Percentiles rank a stretch among this genome's conserved stretches.
phyloP scores from a whole-genome alignment of 495 filamentous ascomycete genomes.

The Podospora anserina region DNA sequence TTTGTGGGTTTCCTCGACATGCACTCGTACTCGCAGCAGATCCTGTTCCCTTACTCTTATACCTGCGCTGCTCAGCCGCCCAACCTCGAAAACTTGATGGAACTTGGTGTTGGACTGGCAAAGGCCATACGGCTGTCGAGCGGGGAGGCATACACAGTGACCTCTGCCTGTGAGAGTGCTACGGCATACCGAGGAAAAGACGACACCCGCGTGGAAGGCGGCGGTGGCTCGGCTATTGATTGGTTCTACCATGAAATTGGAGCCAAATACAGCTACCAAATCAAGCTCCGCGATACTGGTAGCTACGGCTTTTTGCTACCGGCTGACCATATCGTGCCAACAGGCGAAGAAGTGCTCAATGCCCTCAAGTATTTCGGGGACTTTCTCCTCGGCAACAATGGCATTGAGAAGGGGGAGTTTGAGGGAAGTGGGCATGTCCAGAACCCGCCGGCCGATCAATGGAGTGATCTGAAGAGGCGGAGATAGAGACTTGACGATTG shows the following conservation, averaged over 20 bases:
- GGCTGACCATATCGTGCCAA: slow-evolving; percentile 81
- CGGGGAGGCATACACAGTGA: slow-evolving; percentile 72
- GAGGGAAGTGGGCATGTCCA: not conserved
- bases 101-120: slow-evolving; percentile 82
- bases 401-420: slow-evolving; percentile 45
- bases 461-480: slow-evolving; percentile 27
- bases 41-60: slow-evolving; percentile 89
- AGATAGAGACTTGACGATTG: not conserved
- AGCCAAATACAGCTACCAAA: slow-evolving; percentile 85
- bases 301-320: slow-evolving; percentile 92
- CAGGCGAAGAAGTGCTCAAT: slow-evolving; percentile 79
- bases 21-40: slow-evolving; percentile 93
- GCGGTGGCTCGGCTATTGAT: slow-evolving; percentile 85
- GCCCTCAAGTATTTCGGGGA: slow-evolving; percentile 77
- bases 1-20: slow-evolving; percentile 86
- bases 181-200: slow-evolving; percentile 17
- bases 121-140: slow-evolving; percentile 80
- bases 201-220: slow-evolving; percentile 51
- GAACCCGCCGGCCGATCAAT: slow-evolving; percentile 6
- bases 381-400: slow-evolving; percentile 65
- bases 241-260: slow-evolving; percentile 91
- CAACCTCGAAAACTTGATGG: slow-evolving; percentile 84
- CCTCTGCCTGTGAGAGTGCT: slow-evolving; percentile 85
- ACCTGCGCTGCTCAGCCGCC: slow-evolving; percentile 75
- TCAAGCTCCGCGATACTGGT: slow-evolving; percentile 91